These are phyloP conservation scores for Kluyveromyces dobzhanskii DNA, from an alignment of 805 yeast species.

Conservation along the genomic window DNA sequence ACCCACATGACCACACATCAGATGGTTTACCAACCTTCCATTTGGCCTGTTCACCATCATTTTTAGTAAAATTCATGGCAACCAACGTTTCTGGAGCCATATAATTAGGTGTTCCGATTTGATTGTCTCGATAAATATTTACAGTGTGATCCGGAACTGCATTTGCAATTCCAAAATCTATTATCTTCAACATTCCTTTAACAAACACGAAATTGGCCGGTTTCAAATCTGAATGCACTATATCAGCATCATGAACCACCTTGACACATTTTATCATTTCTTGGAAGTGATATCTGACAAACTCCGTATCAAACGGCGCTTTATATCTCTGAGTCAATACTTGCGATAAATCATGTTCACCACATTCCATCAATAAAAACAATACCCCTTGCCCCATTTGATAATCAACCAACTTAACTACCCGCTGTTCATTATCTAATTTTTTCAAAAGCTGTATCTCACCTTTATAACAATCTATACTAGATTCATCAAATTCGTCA, in stretches of 20 bases:
- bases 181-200: conserved; percentile 74
- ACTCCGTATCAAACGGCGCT: conserved; percentile 54
- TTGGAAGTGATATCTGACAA: conserved; percentile 69
- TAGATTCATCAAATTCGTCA: conserved; percentile 70
- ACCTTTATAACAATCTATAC: conserved; percentile 76
- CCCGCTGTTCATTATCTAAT: conserved; percentile 55
- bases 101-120: conserved; percentile 92
- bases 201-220: conserved; percentile 74
- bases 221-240: conserved; percentile 75
- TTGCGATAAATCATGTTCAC: conserved; percentile 82
- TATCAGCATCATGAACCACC: conserved; percentile 80
- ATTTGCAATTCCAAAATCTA: conserved; percentile 95
- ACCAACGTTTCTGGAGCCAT: conserved; percentile 96
- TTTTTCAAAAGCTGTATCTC: conserved; percentile 70
- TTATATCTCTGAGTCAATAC: conserved; percentile 53
- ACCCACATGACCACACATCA: conserved; percentile 97
- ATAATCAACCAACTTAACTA: conserved; percentile 70
- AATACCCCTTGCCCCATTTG: conserved; percentile 58
- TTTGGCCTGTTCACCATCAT: conserved; percentile 21
- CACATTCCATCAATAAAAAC: conserved; percentile 85
- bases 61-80: conserved; percentile 37
- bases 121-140: conserved; percentile 81
- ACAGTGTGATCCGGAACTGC: conserved; percentile 89
- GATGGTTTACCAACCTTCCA: conserved; percentile 90
- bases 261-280: conserved; percentile 76